Conservation (phyloP, 2,329 filamentous ascomycete genomes). For the Aspergillus sp. region DNA sequence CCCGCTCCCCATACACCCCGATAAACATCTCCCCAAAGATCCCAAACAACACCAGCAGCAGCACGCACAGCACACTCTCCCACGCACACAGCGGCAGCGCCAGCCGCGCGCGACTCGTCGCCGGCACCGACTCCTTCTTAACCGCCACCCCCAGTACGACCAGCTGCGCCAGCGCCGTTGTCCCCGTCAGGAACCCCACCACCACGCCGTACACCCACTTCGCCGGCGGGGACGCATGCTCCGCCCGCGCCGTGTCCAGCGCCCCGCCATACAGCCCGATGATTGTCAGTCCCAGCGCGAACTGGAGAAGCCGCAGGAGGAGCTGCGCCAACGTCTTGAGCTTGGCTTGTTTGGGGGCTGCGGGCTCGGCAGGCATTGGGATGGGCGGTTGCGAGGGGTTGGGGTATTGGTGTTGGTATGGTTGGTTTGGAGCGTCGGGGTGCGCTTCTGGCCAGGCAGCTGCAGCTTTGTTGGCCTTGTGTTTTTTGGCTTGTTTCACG, state of each 20-base stretch:
- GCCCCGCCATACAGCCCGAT: constrained; percentile 76
- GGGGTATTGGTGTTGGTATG: constrained; percentile 21
- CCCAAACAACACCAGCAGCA: constrained; percentile 81
- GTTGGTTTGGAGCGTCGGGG: constrained; percentile 16
- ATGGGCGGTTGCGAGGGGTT: constrained; percentile 9
- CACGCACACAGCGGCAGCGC: constrained; percentile 57
- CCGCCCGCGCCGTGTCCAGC: constrained; percentile 46
- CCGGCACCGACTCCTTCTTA: constrained; percentile 23
- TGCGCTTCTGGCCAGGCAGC: constrained; percentile 11
- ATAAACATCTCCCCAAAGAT: constrained; percentile 83
- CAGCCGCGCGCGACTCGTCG: constrained; percentile 26
- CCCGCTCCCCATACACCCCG: constrained; percentile 27
- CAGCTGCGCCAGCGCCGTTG: constrained; percentile 65
- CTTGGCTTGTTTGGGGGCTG: constrained; percentile 17
- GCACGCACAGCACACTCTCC: constrained; percentile 70
- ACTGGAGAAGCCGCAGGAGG: constrained; percentile 70
- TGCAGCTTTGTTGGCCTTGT: constrained; percentile 27
- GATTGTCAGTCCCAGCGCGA: constrained; percentile 73
- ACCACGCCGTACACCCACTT: constrained; percentile 81
- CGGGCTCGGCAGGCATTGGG: constrained; percentile 14
- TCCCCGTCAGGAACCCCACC: constrained; percentile 63
- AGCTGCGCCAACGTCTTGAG: constrained; percentile 20
- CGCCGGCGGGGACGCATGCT: constrained; percentile 55
- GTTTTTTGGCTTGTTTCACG: constrained; percentile 29
- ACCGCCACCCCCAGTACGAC: constrained; percentile 55